These are phyloP conservation scores for Fusarium nanum DNA, from an alignment of 2,329 filamentous ascomycete genomes.

Conservation along the genomic window DNA sequence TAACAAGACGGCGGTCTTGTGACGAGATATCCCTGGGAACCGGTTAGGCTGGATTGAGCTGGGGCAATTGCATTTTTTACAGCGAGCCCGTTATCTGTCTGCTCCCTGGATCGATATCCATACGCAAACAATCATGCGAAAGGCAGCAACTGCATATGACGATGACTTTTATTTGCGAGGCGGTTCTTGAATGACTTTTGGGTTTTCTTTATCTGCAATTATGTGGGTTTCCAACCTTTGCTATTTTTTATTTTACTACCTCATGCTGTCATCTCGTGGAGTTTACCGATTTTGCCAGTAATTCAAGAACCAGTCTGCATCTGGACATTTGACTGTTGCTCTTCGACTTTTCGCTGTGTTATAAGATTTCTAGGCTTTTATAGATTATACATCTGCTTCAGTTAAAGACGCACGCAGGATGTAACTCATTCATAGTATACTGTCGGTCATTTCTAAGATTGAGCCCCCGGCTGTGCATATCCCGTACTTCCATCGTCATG, in stretches of 20 bases:
- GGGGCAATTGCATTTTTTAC: conserved; percentile 19
- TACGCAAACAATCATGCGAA: conserved; percentile 24
- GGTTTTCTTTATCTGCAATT: conserved; percentile 42
- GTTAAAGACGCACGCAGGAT: neutral
- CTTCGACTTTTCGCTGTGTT: neutral
- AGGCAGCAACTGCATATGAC: conserved; percentile 44
- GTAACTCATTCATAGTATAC: neutral
- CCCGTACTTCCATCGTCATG: no score
- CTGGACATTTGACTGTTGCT: conserved; percentile 19
- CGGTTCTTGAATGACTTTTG: conserved; percentile 48
- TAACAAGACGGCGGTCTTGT: conserved; percentile 44
- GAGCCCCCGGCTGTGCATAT: neutral
- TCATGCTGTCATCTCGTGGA: conserved; percentile 42
- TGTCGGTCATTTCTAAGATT: neutral
- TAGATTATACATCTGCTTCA: neutral
- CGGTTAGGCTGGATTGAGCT: conserved; percentile 27
- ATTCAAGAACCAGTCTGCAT: conserved; percentile 45
- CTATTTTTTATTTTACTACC: conserved; percentile 38
- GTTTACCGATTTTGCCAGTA: conserved; percentile 46
- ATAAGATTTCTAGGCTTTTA: neutral
- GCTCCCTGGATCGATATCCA: conserved; percentile 18
- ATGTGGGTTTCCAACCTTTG: conserved; percentile 32
- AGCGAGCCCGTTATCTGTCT: conserved; percentile 17
- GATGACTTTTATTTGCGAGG: conserved; percentile 44
- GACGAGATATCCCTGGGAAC: conserved; percentile 40